Percentiles rank a stretch among this genome's conserved stretches.
Conservation (phyloP, 345 rosid species). For the Abelmoschus esculentus region DNA sequence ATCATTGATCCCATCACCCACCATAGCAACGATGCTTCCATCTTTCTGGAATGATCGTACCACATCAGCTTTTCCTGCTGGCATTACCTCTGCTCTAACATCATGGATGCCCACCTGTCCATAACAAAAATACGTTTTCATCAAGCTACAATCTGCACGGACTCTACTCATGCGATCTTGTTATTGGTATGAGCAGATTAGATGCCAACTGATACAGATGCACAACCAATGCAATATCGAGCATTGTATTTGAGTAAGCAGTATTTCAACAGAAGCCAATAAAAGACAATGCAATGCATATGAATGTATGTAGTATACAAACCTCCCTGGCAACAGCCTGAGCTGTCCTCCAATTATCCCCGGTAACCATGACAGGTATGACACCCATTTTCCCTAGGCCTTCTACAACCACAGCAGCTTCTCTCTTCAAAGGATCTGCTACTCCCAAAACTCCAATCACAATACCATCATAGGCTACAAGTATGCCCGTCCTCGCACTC, state of each 20-base stretch:
- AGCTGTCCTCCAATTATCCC: slow-evolving; percentile 98
- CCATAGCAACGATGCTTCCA: slow-evolving; percentile 94
- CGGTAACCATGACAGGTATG: slow-evolving; percentile 88
- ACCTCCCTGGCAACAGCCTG: slow-evolving; percentile 93
- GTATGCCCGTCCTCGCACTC: slow-evolving; percentile 75
- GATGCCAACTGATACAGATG: neutral
- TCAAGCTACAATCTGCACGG: neutral
- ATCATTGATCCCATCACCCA: slow-evolving; percentile 97
- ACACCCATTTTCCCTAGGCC: slow-evolving; percentile 92
- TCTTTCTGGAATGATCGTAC: slow-evolving; percentile 66
- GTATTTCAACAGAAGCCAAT: neutral
- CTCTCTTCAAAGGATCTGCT: slow-evolving; percentile 90
- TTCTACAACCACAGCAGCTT: slow-evolving; percentile 85
- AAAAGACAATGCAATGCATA: neutral
- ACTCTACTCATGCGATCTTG: neutral
- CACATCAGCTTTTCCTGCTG: slow-evolving; percentile 91
- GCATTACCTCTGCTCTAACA: slow-evolving; percentile 95
- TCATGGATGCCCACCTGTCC: slow-evolving; percentile 75
- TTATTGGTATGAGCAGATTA: neutral
- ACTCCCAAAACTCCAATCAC: slow-evolving; percentile 77
- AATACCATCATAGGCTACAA: slow-evolving; percentile 46
- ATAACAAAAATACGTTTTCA: slow-evolving; percentile 9
- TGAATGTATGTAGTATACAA: slow-evolving; percentile 3
- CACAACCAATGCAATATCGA: neutral
- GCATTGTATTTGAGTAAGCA: neutral